Base-by-base conservation (phyloP, 768 basidiomycete species). In the Tremella fuciformis region DNA sequence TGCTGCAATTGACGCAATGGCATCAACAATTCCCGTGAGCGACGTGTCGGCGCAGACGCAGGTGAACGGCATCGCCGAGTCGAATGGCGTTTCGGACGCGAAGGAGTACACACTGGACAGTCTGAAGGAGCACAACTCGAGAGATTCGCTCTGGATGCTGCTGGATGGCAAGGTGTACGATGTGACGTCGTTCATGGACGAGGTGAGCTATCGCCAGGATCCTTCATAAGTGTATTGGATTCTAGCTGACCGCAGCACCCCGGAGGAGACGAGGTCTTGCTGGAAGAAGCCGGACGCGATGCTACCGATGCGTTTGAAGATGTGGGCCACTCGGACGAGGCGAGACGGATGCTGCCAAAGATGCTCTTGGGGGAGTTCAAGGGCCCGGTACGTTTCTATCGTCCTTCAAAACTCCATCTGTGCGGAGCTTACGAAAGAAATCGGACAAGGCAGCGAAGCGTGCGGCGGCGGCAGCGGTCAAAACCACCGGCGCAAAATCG, bases 271-370 rank as follows among this genome's bases (percentile, higher is more conserved):
- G 96, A 99, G 81, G 94, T 99, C 55, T 84, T 99, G 62, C 78
- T 97, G 53, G 87, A 89, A 59, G 96, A 99, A 80, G 86, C 85
- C 73, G 89, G 89, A 69, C 86, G 88, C 76, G 92, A 98, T 76
- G 93, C 94, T 21, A 93, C 94, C 34, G 96, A 97, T 73, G 91
- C 96, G 6, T 99, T 99, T 73, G 94, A 98, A 80, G 96, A 99
- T 77, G 94, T 99, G 26, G 96, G 96, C 26, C 96, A 98, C 83
- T 97, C 93, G 0, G 94, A 98, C 68, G 96, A 99, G 79, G 96
- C 96, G 22, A 86, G 96, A 53, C 87, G 82, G 13, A 83, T 93
- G 58, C 82, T 98, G 53, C 84, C 84, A 16, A 85, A 78, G 64
- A 84, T 96, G 83, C 79, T 85, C 41, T 81, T 96, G 52, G 93